Evolutionary conservation across 106 monocot species (phyloP), one percentile per base, ranked within the genome.

Genomic region (Dendrobium officinale): DNA sequence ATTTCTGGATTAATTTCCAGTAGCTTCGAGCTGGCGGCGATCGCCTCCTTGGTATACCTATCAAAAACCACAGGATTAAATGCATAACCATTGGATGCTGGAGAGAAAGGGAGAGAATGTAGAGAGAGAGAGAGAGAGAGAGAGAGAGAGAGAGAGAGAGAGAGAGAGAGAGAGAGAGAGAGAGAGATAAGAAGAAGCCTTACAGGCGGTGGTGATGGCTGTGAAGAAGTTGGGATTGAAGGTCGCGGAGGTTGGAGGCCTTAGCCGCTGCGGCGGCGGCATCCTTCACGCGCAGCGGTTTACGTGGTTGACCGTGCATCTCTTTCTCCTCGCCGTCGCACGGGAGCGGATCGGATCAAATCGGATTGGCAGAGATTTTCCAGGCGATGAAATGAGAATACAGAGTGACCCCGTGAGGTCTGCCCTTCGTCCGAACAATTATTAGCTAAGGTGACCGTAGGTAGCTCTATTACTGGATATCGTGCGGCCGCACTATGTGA

Each of bases 261-360:
- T 95, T 99, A 26, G 88, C 88, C 79, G 86, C 86, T 67, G 84
- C 78, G 22, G 86, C 83, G 37, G 77, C 88, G 61, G 86, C 64
- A 61, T 93, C 99, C 77, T 85, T 89, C 78, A 83, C 81, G 77
- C 81, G 77, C 10, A 78, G 68, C 68, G 91, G 47, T 79, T 86
- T 87, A 26, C 96, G 90, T 1, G 96, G 94, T 6, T 89, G 90
- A 37, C 92, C 92, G 89, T 97, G 96, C 94, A 97, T 97, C 26
- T 51, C 49, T 27, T 48, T 76, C 27, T 44, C 41, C 43, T 29
- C 74, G 74, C 70, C 37, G 70, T 13, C 70, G 70, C 5, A 37
- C 29, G 20, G 70, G 29, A 70, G 37, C 64, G 24, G 26, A 66
- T 24, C 6, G 26, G 3, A 31, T 31, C 31, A 31, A 31, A 31